Conservation (phyloP, 2,329 filamentous ascomycete genomes). For the Knufia fluminis region DNA sequence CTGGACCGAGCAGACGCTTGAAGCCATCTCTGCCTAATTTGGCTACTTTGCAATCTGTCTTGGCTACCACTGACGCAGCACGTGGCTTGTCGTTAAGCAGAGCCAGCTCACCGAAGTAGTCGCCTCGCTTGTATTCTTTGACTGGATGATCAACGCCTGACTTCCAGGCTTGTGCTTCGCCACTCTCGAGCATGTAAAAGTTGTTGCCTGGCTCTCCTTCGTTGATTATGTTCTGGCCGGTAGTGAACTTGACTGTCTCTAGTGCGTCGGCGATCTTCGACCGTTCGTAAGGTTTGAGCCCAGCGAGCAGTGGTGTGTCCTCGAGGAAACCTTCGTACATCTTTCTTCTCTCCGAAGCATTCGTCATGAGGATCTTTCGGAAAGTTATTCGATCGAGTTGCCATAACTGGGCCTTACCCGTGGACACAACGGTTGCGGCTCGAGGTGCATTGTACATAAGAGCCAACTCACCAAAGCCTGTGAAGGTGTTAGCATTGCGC, state of each 20-base stretch:
- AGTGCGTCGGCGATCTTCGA: constrained; percentile 96
- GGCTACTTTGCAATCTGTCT: constrained; percentile 84
- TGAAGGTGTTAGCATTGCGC: not conserved
- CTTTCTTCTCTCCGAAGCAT: constrained; percentile 85
- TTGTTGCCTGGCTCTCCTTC: constrained; percentile 87
- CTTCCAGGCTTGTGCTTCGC: constrained; percentile 80
- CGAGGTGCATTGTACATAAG: constrained; percentile 98
- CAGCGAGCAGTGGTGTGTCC: constrained; percentile 76
- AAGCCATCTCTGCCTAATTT: constrained; percentile 89
- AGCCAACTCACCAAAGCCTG: constrained; percentile 84
- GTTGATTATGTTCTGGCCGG: constrained; percentile 73
- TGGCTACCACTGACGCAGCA: constrained; percentile 76
- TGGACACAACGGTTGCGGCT: constrained; percentile 83
- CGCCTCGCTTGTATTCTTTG: constrained; percentile 77
- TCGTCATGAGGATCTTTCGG: constrained; percentile 96
- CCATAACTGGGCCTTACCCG: constrained; percentile 73
- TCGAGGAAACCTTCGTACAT: constrained; percentile 97
- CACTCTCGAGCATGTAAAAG: constrained; percentile 83
- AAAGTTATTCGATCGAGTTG: constrained; percentile 92
- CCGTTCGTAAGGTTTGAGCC: constrained; percentile 82
- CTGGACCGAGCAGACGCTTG: constrained; percentile 81
- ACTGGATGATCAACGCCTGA: constrained; percentile 60
- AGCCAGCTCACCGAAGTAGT: constrained; percentile 95
- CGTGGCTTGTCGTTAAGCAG: constrained; percentile 87
- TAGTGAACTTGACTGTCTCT: constrained; percentile 76